Evolutionary conservation across 2,329 filamentous ascomycete species (phyloP), one percentile per base, ranked within the genome.

Genomic region (Aureobasidium pullulans): DNA sequence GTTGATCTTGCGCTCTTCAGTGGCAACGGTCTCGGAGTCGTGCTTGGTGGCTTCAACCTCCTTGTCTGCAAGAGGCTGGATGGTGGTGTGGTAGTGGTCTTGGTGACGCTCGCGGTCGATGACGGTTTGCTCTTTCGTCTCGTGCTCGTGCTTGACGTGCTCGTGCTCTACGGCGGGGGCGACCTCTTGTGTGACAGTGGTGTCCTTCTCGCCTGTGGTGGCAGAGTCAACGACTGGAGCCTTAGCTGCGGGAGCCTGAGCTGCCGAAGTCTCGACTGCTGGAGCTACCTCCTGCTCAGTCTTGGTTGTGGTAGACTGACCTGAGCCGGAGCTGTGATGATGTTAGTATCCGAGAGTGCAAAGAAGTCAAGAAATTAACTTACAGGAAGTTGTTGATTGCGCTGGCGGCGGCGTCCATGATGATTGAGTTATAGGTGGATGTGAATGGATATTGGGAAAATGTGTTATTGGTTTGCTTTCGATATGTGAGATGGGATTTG

Each of bases 31-130:
- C 34, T 85, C 82, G 69, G 85, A 80, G n/a, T 76, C 73, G 68
- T 89, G 86, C 69, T 84, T 73, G 71, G 88, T 85, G 0, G 85
- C 83, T 0, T 80, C 71, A 6, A 77, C 76, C 54, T 62, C 39
- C 9, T n/a, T 23, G 62, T 81, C 74, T 8, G 74, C 52, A n/a
- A 88, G 72, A 0, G 85, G 85, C 70, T 88, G 85, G 0, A 88
- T 73, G 0, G 83, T 84, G 48, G 84, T 87, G 70, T 89, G 85
- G 69, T 88, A 84, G 66, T 89, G 86, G 60, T 89, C 83, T 47
- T 88, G 86, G 68, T 89, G 85, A 3, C 88, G 75, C 65, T 89
- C 86, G 64, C 81, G 82, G 68, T 89, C 84, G 29, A 89, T 71
- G 6, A 84, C 86, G 1, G 82, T 85, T 19, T 76, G 78, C 9